Evolutionary conservation across 78 protist genomes (phyloP), one percentile per base, ranked within the genome.

Genomic region (Monocercomonoides exilis): DNA sequence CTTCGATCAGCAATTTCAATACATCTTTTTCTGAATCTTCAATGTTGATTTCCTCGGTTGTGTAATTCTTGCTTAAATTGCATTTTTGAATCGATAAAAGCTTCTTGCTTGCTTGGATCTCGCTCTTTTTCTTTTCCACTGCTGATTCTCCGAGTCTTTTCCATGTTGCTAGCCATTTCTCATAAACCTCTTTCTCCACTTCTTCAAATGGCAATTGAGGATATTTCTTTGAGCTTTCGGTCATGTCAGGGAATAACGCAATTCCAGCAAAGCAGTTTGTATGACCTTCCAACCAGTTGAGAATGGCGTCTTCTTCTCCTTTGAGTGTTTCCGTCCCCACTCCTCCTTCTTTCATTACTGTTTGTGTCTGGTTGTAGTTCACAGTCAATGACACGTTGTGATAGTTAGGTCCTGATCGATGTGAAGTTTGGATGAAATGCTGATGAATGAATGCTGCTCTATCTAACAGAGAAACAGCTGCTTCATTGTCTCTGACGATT

Each of bases 321-420:
- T 11, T n/a, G n/a, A n/a, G n/a, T n/a, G n/a, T n/a, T n/a, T n/a
- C n/a, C n/a, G n/a, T n/a, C n/a, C n/a, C n/a, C n/a, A n/a, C n/a
- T n/a, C n/a, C n/a, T n/a, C n/a, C n/a, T n/a, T n/a, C n/a, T n/a
- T n/a, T n/a, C n/a, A n/a, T n/a, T n/a, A n/a, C n/a, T n/a, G n/a
- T n/a, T n/a, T n/a, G n/a, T 21, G 11, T 21, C 38, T 11, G 82
- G 6, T 21, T 6, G 82, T 79, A 79, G 82, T 6, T 79, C 43
- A 79, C 82, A 6, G 82, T 79, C 82, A 79, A 21, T 6, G 82
- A 79, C 45, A 79, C 82, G 11, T 79, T 79, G 82, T 79, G 82
- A 32, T 32, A 21, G 82, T 79, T 79, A 5, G 70, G 70, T 38
- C 82, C 82, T 32, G 82, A 6, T 5, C 42, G 4, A 41, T 79